phyloP scores from a whole-genome alignment of 192 early-diverging fungal genomes.

The Coemansia sp. region DNA sequence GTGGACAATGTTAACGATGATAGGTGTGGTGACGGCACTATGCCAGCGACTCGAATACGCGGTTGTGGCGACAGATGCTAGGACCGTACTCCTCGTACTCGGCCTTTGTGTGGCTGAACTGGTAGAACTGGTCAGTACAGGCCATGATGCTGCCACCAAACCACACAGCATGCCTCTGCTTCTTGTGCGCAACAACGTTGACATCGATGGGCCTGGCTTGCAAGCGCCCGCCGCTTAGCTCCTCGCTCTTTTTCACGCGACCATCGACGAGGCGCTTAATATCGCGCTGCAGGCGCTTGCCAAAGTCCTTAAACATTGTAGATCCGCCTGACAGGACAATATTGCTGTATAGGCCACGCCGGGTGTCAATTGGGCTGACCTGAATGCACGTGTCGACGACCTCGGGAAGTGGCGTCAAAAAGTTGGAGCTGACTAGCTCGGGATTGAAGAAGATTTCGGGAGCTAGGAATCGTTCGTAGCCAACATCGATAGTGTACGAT shows the following conservation, averaged over 20 bases:
- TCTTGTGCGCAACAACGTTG: constrained; percentile 97
- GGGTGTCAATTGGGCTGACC: constrained; percentile 94
- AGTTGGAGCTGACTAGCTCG: constrained; percentile 95
- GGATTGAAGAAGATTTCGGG: constrained; percentile 99
- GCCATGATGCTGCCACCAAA: constrained; percentile 96
- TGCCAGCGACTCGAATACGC: constrained; percentile 70
- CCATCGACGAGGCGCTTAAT: constrained; percentile 84
- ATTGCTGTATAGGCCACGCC: constrained; percentile 97
- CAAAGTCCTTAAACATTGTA: constrained; percentile 99
- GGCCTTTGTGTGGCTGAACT: constrained; percentile 94
- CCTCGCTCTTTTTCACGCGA: constrained; percentile 73
- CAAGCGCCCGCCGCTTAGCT: constrained; percentile 69
- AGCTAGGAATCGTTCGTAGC: constrained; percentile 98
- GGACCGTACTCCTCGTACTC: constrained; percentile 99
- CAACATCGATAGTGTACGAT: constrained; percentile 93
- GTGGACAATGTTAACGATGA: not conserved
- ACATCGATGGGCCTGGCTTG: constrained; percentile 89
- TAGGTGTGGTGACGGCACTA: constrained; percentile 15
- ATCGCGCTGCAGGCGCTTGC: constrained; percentile 90
- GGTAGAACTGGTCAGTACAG: constrained; percentile 84
- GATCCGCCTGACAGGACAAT: constrained; percentile 98
- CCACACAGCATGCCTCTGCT: constrained; percentile 99
- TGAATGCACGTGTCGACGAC: constrained; percentile 97
- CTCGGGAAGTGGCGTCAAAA: constrained; percentile 92
- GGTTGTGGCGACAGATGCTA: constrained; percentile 91